phyloP scores from a whole-genome alignment of 1,284 basidiomycete species.

The Testicularia cyperi region DNA sequence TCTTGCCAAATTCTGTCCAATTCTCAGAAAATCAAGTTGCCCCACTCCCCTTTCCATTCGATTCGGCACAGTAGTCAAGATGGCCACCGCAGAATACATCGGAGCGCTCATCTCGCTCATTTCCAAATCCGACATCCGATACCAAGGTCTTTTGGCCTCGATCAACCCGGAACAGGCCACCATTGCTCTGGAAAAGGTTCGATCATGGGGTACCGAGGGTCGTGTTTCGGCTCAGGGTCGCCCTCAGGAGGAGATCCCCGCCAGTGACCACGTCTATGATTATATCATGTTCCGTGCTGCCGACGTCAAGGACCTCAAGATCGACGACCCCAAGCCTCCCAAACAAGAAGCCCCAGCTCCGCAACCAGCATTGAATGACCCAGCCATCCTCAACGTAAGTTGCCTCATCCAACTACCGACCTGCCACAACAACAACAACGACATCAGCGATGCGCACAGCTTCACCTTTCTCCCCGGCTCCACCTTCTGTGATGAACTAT shows the following conservation, averaged over 20 bases:
- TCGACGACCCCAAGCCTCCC: conserved; percentile 59
- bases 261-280: conserved; percentile 62
- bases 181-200: conserved; percentile 83
- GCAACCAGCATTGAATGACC: conserved; percentile 42
- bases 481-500: conserved; percentile 58
- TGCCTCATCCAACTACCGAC: neutral
- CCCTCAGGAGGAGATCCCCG: conserved; percentile 60
- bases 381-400: conserved; percentile 55
- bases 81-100: conserved; percentile 55
- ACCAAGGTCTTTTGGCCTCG: conserved; percentile 79
- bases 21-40: no score
- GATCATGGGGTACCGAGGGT: conserved; percentile 82
- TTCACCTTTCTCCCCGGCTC: neutral
- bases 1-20: no score
- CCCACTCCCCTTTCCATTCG: no score
- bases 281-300: conserved; percentile 64
- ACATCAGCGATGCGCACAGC: neutral
- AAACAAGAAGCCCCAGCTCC: conserved; percentile 18
- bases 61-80: conserved; percentile 2
- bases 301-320: conserved; percentile 61
- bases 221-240: conserved; percentile 66
- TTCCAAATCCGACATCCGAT: conserved; percentile 85
- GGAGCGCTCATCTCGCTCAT: conserved; percentile 72
- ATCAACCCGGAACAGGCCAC: conserved; percentile 80
- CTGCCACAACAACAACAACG: neutral